Evolutionary conservation across 2,329 filamentous ascomycete species (phyloP).

Genomic region (Cercospora citrullina): DNA sequence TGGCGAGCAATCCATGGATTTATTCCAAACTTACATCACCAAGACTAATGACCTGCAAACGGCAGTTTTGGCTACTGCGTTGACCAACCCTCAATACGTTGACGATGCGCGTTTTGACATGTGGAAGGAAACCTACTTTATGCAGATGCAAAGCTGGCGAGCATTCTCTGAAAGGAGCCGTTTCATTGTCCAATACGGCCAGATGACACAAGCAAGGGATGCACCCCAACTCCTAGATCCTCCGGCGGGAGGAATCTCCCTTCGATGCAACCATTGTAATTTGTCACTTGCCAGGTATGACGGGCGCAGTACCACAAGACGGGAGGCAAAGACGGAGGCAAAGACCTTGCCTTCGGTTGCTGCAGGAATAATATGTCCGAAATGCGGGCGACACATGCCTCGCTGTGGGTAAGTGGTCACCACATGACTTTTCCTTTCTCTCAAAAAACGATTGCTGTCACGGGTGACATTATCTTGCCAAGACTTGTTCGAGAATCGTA

Average conservation of each 20-base stretch:
- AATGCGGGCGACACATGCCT: conserved; percentile 63
- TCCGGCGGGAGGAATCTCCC: conserved; percentile 67
- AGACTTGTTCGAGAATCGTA: neutral
- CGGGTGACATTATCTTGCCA: neutral
- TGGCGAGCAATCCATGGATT: conserved; percentile 68
- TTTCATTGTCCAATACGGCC: conserved; percentile 75
- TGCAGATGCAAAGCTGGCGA: conserved; percentile 69
- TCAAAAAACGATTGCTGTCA: neutral
- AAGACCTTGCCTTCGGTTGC: conserved; percentile 30
- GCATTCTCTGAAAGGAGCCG: conserved; percentile 72
- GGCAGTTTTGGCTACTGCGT: conserved; percentile 70
- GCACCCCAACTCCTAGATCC: conserved; percentile 64
- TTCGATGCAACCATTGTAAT: conserved; percentile 75
- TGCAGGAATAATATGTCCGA: conserved; percentile 57
- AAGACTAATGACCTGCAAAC: conserved; percentile 79
- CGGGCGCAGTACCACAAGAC: conserved; percentile 24
- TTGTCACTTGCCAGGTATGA: conserved; percentile 54
- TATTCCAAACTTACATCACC: conserved; percentile 73
- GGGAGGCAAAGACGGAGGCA: conserved; percentile 29
- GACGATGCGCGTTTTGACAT: conserved; percentile 72
- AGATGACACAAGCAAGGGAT: conserved; percentile 62
- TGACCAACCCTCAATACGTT: conserved; percentile 73
- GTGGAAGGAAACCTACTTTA: conserved; percentile 75
- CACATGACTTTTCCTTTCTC: neutral
- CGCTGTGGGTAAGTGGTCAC: conserved; percentile 48